Base-by-base conservation (phyloP, 768 basidiomycete genomes). In the Boletus sp. region DNA sequence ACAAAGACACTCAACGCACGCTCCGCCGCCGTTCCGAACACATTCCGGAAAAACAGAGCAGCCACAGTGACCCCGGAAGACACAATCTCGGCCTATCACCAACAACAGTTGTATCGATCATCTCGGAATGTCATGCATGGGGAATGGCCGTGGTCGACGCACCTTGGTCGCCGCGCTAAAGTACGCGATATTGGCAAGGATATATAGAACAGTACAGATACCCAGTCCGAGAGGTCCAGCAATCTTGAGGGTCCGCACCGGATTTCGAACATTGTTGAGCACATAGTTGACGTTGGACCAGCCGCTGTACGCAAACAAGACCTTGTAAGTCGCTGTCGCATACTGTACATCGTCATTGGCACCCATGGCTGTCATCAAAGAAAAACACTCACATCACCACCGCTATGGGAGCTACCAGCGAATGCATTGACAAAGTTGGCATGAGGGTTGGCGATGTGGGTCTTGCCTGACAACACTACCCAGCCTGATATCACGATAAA, bases 281-380 rank as follows among this genome's bases (percentile, higher is more conserved):
- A 84, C 83, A 50, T 81, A 81, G 60, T 83, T 83, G 25, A 79
- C 77, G 42, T 77, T 79, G 2, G 78, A 79, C 82, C 83, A 83
- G 6, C 82, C 82, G 2, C 64, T 41, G 52, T 77, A 80, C 2
- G 76, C 64, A 50, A 74, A 72, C 23, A 84, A 67, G 25, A 84
- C 80, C 56, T 84, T 83, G 75, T 81, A 82, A 1, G 76, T 82
- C 3, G 81, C 83, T 0, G 82, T 81, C 1, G 81, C 83, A 51
- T 83, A 85, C 82, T 83, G 48, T n/a, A 7, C 38, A 11, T 27
- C 2, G 15, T 39, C 44, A 17, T 51, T 30, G 11, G 25, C 6
- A 40, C 13, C 13, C 11, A 23, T 2, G 9, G 0, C 42, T 17
- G 39, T 25, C 25, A 10, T 17, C 6, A 17, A 25, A 1, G 3